A percentile compares a stretch with the other conserved stretches of the same genome.
These are phyloP conservation scores for Hypoxylon subgilvum DNA, from an alignment of 495 filamentous ascomycete genomes.

Conservation along the genomic window DNA sequence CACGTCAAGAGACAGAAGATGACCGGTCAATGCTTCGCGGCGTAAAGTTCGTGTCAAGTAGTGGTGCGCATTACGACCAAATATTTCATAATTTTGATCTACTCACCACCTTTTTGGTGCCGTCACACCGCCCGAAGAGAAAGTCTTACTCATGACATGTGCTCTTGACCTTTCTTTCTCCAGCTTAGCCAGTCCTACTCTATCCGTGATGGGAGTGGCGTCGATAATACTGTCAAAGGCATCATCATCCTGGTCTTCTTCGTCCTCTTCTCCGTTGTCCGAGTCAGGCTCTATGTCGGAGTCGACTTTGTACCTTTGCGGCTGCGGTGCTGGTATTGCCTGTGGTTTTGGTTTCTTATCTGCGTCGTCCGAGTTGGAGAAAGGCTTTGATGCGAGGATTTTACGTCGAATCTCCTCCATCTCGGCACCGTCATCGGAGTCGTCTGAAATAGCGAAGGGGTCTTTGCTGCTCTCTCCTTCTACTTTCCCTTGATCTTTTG, in stretches of 20 bases:
- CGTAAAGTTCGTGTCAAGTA: too few relatives aligned
- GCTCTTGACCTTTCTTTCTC: slow-evolving; percentile 52
- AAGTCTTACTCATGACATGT: slow-evolving; percentile 37
- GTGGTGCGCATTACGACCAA: not conserved
- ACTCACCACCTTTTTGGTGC: slow-evolving; percentile 39
- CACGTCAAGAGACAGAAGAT: too few relatives aligned
- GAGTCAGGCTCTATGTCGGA: slow-evolving; percentile 77
- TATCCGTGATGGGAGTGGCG: slow-evolving; percentile 83
- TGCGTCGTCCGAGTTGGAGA: slow-evolving; percentile 66
- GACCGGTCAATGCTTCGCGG: too few relatives aligned
- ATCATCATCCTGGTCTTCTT: slow-evolving; percentile 55
- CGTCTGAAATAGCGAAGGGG: slow-evolving; percentile 74
- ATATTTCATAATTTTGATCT: slow-evolving; percentile 4
- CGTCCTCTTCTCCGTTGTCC: slow-evolving; percentile 68
- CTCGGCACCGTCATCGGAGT: slow-evolving; percentile 80
- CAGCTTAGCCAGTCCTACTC: slow-evolving; percentile 63
- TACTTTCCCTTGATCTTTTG: slow-evolving; percentile 48
- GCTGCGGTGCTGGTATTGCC: slow-evolving; percentile 61
- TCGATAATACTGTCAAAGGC: slow-evolving; percentile 90
- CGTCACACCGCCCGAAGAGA: slow-evolving; percentile 33
- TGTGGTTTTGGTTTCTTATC: slow-evolving; percentile 61
- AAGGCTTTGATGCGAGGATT: slow-evolving; percentile 84
- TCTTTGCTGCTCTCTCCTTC: slow-evolving; percentile 64
- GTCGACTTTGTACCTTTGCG: slow-evolving; percentile 58
- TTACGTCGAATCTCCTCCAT: slow-evolving; percentile 89